Base-by-base conservation (phyloP, 345 rosid genomes). In the Camelina sativa region DNA sequence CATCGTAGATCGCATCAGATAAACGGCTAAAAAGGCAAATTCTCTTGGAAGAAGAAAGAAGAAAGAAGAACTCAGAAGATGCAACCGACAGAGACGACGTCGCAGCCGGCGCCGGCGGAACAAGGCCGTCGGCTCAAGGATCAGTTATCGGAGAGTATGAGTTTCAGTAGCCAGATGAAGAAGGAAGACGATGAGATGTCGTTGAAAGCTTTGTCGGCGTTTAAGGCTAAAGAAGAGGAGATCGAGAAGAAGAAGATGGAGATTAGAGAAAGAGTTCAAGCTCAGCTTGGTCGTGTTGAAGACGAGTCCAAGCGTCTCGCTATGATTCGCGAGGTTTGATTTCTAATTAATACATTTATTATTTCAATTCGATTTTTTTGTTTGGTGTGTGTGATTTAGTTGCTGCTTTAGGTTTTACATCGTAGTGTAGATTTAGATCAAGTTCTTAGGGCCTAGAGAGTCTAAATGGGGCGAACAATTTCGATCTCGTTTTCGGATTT, bases 181-280 rank as follows among this genome's bases (percentile, higher is more conserved):
- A 88, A 87, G 80, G 98, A 91, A 80, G 98, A 94, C 71, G 98
- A 94, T 28, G 96, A 91, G 90, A 80, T 90, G 82, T 83, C 96
- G 0, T 80, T 79, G 82, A 88, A 97, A 51, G 97, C 96, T 1
- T 91, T 94, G 43, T 87, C 95, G 19, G 79, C 87, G 23, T 94
- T 94, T 55, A 88, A 85, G 72, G 98, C 98, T 50, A 94, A 94
- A 73, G 98, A 94, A 76, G 98, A 94, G 59, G 98, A 94, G 87
- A 94, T 94, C 72, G 96, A 94, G 86, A 85, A 72, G 89, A 91
- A 84, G 85, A 94, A 87, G 83, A 79, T 85, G 84, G 97, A 94
- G 84, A 95, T 94, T 35, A 80, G 89, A 56, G 98, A 94, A 58
- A 80, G 86, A 58, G 92, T 94, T 61, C 87, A 87, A 76, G 86